Base-by-base conservation (phyloP, 1,284 basidiomycete species). In the Pulchroboletus neoregius region DNA sequence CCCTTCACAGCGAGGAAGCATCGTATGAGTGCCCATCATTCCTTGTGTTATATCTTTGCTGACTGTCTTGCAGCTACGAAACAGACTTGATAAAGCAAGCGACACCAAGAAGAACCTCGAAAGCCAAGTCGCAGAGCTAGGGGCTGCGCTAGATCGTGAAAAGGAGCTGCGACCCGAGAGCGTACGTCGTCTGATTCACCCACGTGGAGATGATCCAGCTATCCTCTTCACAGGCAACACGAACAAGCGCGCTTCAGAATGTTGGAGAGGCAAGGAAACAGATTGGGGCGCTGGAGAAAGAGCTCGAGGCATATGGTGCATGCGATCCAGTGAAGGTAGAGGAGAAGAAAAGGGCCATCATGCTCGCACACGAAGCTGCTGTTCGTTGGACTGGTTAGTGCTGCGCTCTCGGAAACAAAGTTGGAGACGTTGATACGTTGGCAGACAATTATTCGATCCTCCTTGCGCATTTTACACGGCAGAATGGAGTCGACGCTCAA, bases 281-380 rank as follows among this genome's bases (percentile, higher is more conserved):
- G 52, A 71, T 85, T 2, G 67, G 62, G 2, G 69, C 67, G n/a
- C 71, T 91, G 35, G 78, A 87, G 56, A 67, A 70, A 6, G 89
- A 94, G 63, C 75, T 92, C 2, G 73, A 71, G 12, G 79, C 80
- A 34, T 91, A 89, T 57, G 87, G 87, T 36, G 84, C 87, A 7
- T 91, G 87, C 52, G 89, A 94, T 66, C 91, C 91, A 0, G 75
- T 73, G 40, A 86, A 82, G 60, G 75, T 92, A 30, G 87, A 90
- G 62, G 80, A 85, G 58, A 87, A 82, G 64, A 80, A 75, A 47
- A 69, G 82, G 34, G 88, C 83, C 0, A 73, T 82, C 7, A 73
- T 76, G 31, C 72, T 92, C 4, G 88, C 87, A 6, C 87, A 84
- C 51, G 87, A 91, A 58, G 90, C 89, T 4, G 79, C 86, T 6